Evolutionary conservation across 768 basidiomycete species (phyloP).

Genomic region (Termitomyces sp.): DNA sequence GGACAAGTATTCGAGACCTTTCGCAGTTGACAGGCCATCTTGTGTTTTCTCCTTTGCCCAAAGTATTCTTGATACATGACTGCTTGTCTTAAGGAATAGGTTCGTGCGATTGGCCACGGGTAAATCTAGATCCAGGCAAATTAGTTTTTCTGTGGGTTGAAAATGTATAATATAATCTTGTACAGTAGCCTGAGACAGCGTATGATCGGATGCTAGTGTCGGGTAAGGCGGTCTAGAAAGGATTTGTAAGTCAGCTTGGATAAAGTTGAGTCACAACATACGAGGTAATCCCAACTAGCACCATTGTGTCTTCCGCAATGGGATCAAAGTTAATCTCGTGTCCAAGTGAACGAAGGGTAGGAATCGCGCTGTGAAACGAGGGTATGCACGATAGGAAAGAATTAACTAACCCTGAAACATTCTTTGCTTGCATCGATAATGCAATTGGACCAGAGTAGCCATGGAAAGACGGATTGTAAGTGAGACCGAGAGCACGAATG

Average conservation of each 20-base stretch:
- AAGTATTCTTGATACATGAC: constrained; percentile 11
- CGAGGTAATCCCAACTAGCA: constrained; percentile 12
- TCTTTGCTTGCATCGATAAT: constrained; percentile 9
- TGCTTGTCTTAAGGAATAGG: constrained; percentile 1
- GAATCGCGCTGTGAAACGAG: background rate
- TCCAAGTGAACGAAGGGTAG: constrained; percentile 11
- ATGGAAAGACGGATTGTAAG: constrained; percentile 9
- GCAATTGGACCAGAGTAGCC: constrained; percentile 10
- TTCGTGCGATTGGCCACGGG: constrained; percentile 12
- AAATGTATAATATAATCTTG: background rate
- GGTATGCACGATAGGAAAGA: background rate
- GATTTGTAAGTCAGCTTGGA: too few species aligned
- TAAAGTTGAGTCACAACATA: background rate
- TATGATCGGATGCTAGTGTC: constrained; percentile 13
- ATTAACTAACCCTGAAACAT: constrained; percentile 7
- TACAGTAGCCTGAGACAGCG: constrained; percentile 14
- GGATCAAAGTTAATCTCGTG: constrained; percentile 10
- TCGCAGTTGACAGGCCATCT: constrained; percentile 1
- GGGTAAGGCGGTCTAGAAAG: constrained; percentile 5
- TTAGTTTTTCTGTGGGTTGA: background rate
- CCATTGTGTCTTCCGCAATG: constrained; percentile 11
- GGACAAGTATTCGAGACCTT: constrained; percentile 10
- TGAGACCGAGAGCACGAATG: constrained; percentile 1
- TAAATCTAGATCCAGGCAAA: constrained; percentile 1
- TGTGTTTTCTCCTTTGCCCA: constrained; percentile 4